phyloP scores from a whole-genome alignment of 2,329 filamentous ascomycete genomes.

The Pestalotiopsis sp. region DNA sequence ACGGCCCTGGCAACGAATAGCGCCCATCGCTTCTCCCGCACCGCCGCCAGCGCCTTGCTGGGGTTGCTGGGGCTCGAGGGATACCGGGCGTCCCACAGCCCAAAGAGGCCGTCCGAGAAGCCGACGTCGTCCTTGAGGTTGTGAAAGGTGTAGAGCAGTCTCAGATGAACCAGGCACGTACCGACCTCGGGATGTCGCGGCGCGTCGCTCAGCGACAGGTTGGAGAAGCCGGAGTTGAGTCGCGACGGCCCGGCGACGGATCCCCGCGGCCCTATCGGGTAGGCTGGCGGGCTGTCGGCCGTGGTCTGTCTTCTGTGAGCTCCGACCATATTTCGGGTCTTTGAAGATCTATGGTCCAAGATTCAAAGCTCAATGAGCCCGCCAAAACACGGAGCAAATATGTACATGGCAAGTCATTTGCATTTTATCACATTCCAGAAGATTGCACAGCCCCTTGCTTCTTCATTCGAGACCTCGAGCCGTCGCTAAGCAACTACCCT shows the following conservation, averaged over 20 bases:
- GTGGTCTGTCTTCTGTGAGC: neutral
- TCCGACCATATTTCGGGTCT: neutral
- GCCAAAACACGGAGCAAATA: neutral
- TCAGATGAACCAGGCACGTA: slow-evolving; percentile 6
- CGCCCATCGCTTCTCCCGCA: slow-evolving; percentile 7
- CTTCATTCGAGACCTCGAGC: neutral
- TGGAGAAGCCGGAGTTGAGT: slow-evolving; percentile 6
- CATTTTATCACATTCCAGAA: neutral
- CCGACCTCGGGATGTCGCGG: neutral
- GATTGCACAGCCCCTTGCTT: neutral
- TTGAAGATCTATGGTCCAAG: neutral
- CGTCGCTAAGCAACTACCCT: neutral
- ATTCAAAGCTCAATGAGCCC: neutral
- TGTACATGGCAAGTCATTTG: neutral
- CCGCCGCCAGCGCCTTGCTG: neutral
- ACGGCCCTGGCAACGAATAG: slow-evolving; percentile 2
- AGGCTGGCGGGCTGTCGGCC: slow-evolving; percentile 4
- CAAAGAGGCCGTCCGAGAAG: neutral
- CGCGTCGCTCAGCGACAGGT: neutral
- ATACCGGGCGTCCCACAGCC: slow-evolving; percentile 2
- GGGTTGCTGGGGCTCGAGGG: neutral
- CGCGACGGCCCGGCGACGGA: slow-evolving; percentile 3
- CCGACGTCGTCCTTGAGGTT: slow-evolving; percentile 5
- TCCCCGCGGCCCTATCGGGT: neutral
- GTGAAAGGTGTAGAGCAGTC: slow-evolving; percentile 2